Evolutionary conservation across 805 yeast species (phyloP).

Genomic region (Komagataella pastoris): DNA sequence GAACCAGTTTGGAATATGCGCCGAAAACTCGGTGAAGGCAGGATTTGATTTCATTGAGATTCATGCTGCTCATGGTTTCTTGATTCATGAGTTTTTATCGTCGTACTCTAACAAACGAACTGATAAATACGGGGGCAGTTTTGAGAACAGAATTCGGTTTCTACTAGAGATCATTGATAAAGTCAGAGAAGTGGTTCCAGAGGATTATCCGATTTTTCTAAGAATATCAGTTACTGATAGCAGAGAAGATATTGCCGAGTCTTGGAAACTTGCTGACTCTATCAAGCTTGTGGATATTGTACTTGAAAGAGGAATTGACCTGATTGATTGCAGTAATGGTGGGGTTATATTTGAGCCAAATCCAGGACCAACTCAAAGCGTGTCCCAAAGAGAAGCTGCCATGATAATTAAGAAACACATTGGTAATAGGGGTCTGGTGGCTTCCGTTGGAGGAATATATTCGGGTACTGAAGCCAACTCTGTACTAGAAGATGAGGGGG

Average conservation of each 20-base stretch:
- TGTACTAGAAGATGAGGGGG: constrained; percentile 24
- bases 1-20: constrained; percentile 28
- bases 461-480: constrained; percentile 22
- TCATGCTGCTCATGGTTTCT: constrained; percentile 54
- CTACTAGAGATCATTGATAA: constrained; percentile 31
- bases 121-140: constrained; percentile 51
- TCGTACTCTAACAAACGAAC: constrained; percentile 34
- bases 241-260: constrained; percentile 16
- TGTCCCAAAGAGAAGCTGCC: constrained; percentile 26
- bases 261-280: constrained; percentile 33
- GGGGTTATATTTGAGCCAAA: constrained; percentile 24
- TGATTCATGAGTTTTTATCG: constrained; percentile 34
- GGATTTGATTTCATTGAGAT: constrained; percentile 56
- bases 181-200: constrained; percentile 24
- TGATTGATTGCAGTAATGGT: constrained; percentile 43
- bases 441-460: constrained; percentile 33
- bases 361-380: constrained; percentile 15
- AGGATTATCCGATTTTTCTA: constrained; percentile 30
- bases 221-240: constrained; percentile 34
- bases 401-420: constrained; percentile 26
- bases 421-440: constrained; percentile 27
- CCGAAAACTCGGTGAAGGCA: constrained; percentile 34
- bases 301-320: constrained; percentile 30
- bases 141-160: constrained; percentile 43
- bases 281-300: constrained; percentile 24